phyloP scores from a whole-genome alignment of 2,329 filamentous ascomycete genomes.

The Colletotrichum kahawae region DNA sequence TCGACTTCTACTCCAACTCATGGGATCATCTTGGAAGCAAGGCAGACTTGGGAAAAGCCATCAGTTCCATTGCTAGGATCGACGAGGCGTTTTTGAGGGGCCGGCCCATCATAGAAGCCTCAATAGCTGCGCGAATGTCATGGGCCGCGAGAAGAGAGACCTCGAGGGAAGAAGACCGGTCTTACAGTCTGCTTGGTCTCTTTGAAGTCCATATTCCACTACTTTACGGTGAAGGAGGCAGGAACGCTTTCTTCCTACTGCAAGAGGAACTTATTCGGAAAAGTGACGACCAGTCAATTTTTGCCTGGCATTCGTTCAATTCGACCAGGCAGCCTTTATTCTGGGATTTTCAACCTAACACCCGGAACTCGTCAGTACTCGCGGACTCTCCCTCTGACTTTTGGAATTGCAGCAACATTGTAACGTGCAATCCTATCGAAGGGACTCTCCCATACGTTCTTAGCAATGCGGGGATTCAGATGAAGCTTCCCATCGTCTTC shows the following conservation, averaged over 20 bases:
- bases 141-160: not conserved
- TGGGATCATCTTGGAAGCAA: not conserved
- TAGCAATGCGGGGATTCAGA: not conserved
- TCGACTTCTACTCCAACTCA: constrained; percentile 23
- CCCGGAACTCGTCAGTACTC: too few species aligned
- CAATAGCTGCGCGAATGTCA: not conserved
- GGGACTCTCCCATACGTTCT: too few species aligned
- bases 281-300: not conserved
- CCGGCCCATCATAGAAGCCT: not conserved
- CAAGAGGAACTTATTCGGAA: not conserved
- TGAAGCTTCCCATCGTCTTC: too few species aligned
- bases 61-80: not conserved
- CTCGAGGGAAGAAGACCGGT: not conserved
- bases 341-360: too few species aligned
- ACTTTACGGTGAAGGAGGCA: not conserved
- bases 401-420: too few species aligned
- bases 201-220: not conserved
- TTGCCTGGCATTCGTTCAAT: not conserved
- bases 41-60: not conserved
- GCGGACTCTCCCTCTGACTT: too few species aligned
- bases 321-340: too few species aligned
- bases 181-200: not conserved
- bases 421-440: too few species aligned
- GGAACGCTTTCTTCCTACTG: not conserved
- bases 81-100: not conserved